phyloP scores from a whole-genome alignment of 1,284 basidiomycete species.

The Pyrrhoderma noxium region DNA sequence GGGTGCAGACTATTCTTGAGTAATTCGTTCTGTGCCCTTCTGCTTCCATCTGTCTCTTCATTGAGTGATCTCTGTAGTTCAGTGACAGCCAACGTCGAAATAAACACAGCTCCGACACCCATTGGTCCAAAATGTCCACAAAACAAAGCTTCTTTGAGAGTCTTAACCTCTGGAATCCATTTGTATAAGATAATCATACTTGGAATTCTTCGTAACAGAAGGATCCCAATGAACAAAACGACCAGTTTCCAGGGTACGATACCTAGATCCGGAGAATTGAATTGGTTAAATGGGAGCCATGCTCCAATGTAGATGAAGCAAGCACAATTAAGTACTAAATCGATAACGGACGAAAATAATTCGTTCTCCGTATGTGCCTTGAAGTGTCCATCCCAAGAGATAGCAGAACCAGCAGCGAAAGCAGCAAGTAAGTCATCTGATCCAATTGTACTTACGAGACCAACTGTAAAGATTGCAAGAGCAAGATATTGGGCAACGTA shows the following conservation, averaged over 20 bases:
- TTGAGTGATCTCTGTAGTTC: constrained; percentile 41
- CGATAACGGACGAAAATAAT: constrained; percentile 85
- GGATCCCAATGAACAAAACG: constrained; percentile 57
- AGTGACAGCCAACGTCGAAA: constrained; percentile 68
- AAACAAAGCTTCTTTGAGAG: constrained; percentile 76
- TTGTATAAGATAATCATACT: constrained; percentile 65
- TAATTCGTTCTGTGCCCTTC: constrained; percentile 59
- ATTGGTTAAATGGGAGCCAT: constrained; percentile 74
- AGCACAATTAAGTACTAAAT: constrained; percentile 76
- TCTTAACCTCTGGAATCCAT: constrained; percentile 79
- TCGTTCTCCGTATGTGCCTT: constrained; percentile 79
- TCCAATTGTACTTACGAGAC: constrained; percentile 70
- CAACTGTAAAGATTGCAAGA: constrained; percentile 73
- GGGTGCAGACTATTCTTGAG: constrained; percentile 68
- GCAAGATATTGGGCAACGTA: constrained; percentile 89
- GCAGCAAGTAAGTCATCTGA: constrained; percentile 85
- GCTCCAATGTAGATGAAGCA: constrained; percentile 91
- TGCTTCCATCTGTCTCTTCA: constrained; percentile 43
- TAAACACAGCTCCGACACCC: constrained; percentile 81
- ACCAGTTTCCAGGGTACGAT: constrained; percentile 71
- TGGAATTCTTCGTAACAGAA: constrained; percentile 73
- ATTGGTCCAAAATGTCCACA: constrained; percentile 76
- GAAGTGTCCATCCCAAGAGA: constrained; percentile 94
- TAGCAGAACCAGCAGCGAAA: constrained; percentile 85
- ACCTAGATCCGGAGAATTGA: constrained; percentile 53